phyloP scores from a whole-genome alignment of 2,329 filamentous ascomycete species.

The Dissoconium aciculare region DNA sequence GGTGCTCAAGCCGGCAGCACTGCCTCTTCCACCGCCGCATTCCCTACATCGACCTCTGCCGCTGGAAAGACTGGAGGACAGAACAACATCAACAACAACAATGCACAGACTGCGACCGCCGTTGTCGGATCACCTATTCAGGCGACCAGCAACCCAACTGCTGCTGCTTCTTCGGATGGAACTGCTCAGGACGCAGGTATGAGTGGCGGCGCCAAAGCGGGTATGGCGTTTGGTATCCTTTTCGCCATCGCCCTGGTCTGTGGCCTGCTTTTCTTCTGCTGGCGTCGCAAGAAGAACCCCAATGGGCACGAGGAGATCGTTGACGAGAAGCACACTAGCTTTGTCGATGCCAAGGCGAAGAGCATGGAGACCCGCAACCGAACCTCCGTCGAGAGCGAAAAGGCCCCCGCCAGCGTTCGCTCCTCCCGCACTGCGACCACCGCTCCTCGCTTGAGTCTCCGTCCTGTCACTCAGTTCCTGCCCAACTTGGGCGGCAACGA shows the following conservation, averaged over 20 bases:
- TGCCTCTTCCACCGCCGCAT: constrained; percentile 1
- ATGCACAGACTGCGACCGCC: not conserved
- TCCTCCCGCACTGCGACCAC: constrained; percentile 36
- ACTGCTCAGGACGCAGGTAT: constrained; percentile 24
- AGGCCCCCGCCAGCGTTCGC: constrained; percentile 25
- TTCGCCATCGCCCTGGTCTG: constrained; percentile 51
- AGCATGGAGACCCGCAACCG: constrained; percentile 10
- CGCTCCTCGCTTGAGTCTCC: constrained; percentile 70
- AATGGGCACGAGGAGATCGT: constrained; percentile 25
- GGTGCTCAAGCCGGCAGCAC: constrained; percentile 6
- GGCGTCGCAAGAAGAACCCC: constrained; percentile 57
- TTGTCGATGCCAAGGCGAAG: constrained; percentile 10
- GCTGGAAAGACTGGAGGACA: not conserved
- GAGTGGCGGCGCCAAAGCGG: constrained; percentile 49
- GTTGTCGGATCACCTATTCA: constrained; percentile 15
- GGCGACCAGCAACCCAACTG: constrained; percentile 6
- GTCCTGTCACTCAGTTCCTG: constrained; percentile 71
- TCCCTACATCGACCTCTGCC: constrained; percentile 4
- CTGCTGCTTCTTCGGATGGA: not conserved
- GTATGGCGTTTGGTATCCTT: constrained; percentile 70
- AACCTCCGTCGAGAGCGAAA: constrained; percentile 15
- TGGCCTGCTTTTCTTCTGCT: constrained; percentile 54
- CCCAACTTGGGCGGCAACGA: constrained; percentile 42
- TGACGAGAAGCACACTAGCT: constrained; percentile 25
- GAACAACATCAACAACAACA: too few relatives aligned